Percentiles rank a stretch among this genome's conserved stretches.
Conservation (phyloP, 2,329 filamentous ascomycete species). For the Nemania diffusa region DNA sequence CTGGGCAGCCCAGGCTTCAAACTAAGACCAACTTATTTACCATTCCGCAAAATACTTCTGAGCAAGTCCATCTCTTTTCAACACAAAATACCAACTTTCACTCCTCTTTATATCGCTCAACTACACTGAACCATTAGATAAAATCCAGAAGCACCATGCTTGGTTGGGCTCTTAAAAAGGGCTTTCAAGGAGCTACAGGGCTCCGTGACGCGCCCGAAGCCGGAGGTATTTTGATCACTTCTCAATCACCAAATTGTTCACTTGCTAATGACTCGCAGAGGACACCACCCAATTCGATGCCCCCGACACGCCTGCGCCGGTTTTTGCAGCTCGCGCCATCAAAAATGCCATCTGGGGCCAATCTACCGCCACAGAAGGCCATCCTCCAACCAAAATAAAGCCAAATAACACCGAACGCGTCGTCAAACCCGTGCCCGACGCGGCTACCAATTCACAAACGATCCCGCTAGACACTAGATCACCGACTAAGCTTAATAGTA, state of each 20-base stretch:
- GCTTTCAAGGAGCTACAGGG: constrained; percentile 55
- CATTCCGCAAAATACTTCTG: background rate
- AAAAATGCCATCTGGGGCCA: constrained; percentile 73
- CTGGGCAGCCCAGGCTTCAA: constrained; percentile 8
- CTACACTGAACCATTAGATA: background rate
- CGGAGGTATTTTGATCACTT: constrained; percentile 39
- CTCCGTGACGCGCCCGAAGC: constrained; percentile 46
- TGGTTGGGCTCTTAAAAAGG: constrained; percentile 67
- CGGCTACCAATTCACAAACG: constrained; percentile 37
- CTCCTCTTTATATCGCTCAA: background rate
- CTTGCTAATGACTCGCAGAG: constrained; percentile 45
- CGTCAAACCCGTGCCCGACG: constrained; percentile 41
- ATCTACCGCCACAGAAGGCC: constrained; percentile 50
- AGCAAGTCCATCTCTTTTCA: background rate
- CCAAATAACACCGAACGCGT: constrained; percentile 51
- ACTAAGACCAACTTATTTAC: background rate
- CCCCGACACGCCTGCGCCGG: constrained; percentile 72
- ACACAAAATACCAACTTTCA: constrained; percentile 3
- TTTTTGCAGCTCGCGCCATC: constrained; percentile 73
- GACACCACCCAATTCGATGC: constrained; percentile 63
- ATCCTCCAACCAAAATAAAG: constrained; percentile 51
- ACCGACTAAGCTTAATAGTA: constrained; percentile 65
- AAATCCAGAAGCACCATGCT: constrained; percentile 57
- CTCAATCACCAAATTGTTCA: constrained; percentile 8
- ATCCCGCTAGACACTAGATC: constrained; percentile 53